Conservation (phyloP, 2,329 filamentous ascomycete genomes). For the Pseudonectria buxi region DNA sequence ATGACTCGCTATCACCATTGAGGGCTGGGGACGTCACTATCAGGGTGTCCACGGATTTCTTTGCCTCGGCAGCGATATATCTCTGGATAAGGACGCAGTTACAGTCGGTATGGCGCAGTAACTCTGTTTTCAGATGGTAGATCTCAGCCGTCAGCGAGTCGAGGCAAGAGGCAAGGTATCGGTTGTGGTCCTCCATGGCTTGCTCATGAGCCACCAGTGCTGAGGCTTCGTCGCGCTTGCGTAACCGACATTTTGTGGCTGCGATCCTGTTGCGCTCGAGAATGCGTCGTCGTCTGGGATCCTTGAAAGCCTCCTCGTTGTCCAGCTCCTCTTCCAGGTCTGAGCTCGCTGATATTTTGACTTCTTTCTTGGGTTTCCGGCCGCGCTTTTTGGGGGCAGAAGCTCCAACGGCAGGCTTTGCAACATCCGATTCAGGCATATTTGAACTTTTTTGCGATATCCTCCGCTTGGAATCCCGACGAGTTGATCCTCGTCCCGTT, state of each 20-base stretch:
- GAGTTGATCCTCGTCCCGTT: conserved; percentile 7
- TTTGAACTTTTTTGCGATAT: conserved; percentile 8
- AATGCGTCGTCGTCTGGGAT: conserved; percentile 19
- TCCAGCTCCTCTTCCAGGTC: conserved; percentile 12
- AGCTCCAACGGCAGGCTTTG: neutral
- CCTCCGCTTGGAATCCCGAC: conserved; percentile 5
- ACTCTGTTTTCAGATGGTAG: conserved; percentile 24
- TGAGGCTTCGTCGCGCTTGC: conserved; percentile 25
- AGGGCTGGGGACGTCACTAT: conserved; percentile 11
- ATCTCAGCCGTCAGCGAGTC: conserved; percentile 22
- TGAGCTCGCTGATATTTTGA: conserved; percentile 7
- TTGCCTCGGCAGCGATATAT: conserved; percentile 26
- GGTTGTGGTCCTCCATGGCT: conserved; percentile 24
- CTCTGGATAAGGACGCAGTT: conserved; percentile 25
- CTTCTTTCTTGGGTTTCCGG: conserved; percentile 17
- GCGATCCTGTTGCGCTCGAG: conserved; percentile 27
- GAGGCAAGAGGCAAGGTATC: conserved; percentile 21
- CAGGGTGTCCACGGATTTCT: conserved; percentile 21
- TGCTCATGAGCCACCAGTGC: conserved; percentile 23
- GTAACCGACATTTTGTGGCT: conserved; percentile 25
- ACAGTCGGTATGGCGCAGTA: conserved; percentile 25
- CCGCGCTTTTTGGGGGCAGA: conserved; percentile 20
- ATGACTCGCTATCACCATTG: conserved; percentile 7
- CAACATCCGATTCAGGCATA: conserved; percentile 3
- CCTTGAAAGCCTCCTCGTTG: conserved; percentile 16